Base-by-base conservation (phyloP, 768 basidiomycete genomes). In the Gloeopeniophorella convolvens region DNA sequence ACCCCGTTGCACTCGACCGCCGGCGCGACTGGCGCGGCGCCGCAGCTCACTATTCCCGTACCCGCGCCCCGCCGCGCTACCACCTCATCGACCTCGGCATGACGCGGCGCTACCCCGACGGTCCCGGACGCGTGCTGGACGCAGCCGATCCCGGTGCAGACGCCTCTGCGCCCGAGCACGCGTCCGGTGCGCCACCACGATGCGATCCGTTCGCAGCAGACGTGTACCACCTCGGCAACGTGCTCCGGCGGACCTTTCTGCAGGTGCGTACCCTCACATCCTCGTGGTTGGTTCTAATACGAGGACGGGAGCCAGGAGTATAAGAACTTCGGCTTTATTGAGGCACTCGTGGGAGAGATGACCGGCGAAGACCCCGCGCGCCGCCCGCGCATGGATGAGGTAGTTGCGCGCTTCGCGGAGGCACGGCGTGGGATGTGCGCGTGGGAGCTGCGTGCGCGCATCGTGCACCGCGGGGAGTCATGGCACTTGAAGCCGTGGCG, bases 121-220 rank as follows among this genome's bases (percentile, higher is more conserved):
- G 58, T 0, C 56, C 65, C 5, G 47, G 12, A 0, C 34, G 32
- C 13, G 32, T 70, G 0, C 55, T 49, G 0, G 66, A 63, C 26
- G 27, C 45, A 2, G 62, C 66, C 0, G 61, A 71, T 4, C 50
- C 52, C 7, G 76, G 72, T 1, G 72, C 66, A 4, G 75, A 79
- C 58, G 65, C 65, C 40, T 60, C 68, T 0, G 62, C 65, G 0
- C 66, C 68, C 5, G 67, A 69, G 49, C 65, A 62, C 20, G 32
- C 23, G 32, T 7, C 24, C 21, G 13, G 35, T 13, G 18, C 43
- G 49, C 57, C 2, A 46, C 33, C 11, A 3, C 52, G 56, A 4
- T 54, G 43, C 36, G 58, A 69, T 45, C 66, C 67, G 4, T 68
- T 67, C 45, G 57, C 63, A 7, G 64, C 61, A 3, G 68, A 70